Conservation (phyloP, 805 yeast species). For the Vanderwaltozyma yarrowii region DNA sequence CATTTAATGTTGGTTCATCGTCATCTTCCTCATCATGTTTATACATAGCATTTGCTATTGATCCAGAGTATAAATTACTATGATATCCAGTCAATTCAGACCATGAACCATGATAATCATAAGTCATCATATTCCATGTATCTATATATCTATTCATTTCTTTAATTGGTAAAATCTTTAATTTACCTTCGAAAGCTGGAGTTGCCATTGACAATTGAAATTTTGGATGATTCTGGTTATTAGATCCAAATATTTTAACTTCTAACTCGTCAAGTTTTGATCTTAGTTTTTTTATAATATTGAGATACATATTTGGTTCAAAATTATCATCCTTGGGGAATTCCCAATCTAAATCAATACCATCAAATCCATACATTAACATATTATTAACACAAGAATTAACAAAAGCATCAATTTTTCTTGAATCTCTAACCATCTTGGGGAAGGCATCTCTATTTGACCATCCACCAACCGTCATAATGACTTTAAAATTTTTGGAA, state of each 20-base stretch:
- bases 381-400: conserved; percentile 38
- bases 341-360: conserved; percentile 94
- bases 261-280: conserved; percentile 34
- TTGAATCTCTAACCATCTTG: conserved; percentile 31
- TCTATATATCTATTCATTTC: conserved; percentile 51
- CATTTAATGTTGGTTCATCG: conserved; percentile 32
- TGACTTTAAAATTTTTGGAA: conserved; percentile 37
- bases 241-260: conserved; percentile 8
- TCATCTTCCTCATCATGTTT: conserved; percentile 4
- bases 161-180: conserved; percentile 34
- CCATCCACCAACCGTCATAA: conserved; percentile 84
- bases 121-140: conserved; percentile 85
- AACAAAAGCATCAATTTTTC: conserved; percentile 38
- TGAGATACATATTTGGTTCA: conserved; percentile 38
- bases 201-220: conserved; percentile 62
- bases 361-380: conserved; percentile 61
- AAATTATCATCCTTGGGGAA: conserved; percentile 43
- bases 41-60: conserved; percentile 1
- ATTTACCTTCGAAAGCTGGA: conserved; percentile 50
- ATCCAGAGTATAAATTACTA: conserved; percentile 43
- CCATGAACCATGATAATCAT: conserved; percentile 82
- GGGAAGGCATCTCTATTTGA: conserved; percentile 42
- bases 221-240: conserved; percentile 9
- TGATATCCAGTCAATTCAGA: conserved; percentile 52
- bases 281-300: conserved; percentile 35